Conservation (phyloP, 371 early-diverging fungal species). For the Dentiscutata heterogama region DNA sequence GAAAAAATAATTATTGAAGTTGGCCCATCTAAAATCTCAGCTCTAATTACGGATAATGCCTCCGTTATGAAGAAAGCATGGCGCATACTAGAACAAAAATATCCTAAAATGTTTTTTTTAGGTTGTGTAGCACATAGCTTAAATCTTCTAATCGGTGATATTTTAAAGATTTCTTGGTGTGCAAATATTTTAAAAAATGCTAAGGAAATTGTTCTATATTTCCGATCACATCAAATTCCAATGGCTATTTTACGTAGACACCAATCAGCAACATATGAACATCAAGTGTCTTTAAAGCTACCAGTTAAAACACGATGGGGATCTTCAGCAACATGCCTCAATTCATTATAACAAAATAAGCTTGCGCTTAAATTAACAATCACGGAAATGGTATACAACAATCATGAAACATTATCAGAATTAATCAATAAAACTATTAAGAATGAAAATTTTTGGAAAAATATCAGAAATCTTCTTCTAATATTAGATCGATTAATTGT, state of each 20-base stretch:
- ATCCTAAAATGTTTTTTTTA: neutral
- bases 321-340: neutral
- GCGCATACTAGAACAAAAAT: neutral
- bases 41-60: too few relatives aligned
- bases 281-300: neutral
- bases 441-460: too few relatives aligned
- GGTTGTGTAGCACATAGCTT: neutral
- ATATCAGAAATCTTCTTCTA: too few relatives aligned
- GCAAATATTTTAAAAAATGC: neutral
- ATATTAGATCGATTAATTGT: too few relatives aligned
- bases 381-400: neutral
- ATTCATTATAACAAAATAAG: neutral
- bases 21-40: too few relatives aligned
- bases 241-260: neutral
- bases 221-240: neutral
- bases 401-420: too few relatives aligned
- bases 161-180: neutral
- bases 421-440: too few relatives aligned
- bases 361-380: neutral
- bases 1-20: too few relatives aligned
- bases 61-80: too few relatives aligned
- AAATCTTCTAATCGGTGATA: constrained; percentile 11
- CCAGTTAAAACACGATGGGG: neutral
- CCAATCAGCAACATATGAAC: neutral
- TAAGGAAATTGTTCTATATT: neutral